These are phyloP conservation scores for Quercus bicolor DNA, from an alignment of 306 rosid species.

Conservation along the genomic window DNA sequence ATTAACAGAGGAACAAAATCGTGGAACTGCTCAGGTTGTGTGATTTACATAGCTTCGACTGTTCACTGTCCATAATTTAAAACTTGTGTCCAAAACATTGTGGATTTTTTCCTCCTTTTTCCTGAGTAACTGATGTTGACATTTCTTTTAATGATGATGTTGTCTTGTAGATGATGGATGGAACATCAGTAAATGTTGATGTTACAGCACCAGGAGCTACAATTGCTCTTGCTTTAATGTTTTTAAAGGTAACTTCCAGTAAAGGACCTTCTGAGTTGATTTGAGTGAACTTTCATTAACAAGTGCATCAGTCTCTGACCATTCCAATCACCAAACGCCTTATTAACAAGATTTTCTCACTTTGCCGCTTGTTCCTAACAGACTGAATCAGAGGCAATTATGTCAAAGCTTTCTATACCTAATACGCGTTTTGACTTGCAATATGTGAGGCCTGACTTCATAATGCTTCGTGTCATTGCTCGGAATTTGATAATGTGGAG, in stretches of 20 bases:
- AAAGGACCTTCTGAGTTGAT: conserved; percentile 17
- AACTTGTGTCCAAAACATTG: conserved; percentile 9
- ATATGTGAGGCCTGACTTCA: conserved; percentile 97
- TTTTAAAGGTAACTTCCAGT: conserved; percentile 59
- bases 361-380: conserved; percentile 37
- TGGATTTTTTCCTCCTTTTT: not conserved
- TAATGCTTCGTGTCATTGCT: conserved; percentile 94
- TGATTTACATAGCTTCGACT: conserved; percentile 12
- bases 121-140: conserved; percentile 19
- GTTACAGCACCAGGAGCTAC: conserved; percentile 97
- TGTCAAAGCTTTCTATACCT: conserved; percentile 83
- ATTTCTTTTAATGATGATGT: conserved; percentile 13
- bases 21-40: conserved; percentile 69
- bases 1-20: conserved; percentile 63
- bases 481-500: conserved; percentile 95
- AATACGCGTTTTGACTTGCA: conserved; percentile 78
- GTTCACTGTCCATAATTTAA: not conserved
- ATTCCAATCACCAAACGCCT: conserved; percentile 9
- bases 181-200: conserved; percentile 76
- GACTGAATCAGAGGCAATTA: conserved; percentile 89
- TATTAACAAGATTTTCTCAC: conserved; percentile 19
- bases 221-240: conserved; percentile 90
- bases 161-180: conserved; percentile 81
- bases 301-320: conserved; percentile 15
- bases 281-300: conserved; percentile 23